Percentiles rank a stretch among this genome's conserved stretches.
Evolutionary conservation across 305 asterid genomes (phyloP).

Genomic region (Plantago lanceolata): DNA sequence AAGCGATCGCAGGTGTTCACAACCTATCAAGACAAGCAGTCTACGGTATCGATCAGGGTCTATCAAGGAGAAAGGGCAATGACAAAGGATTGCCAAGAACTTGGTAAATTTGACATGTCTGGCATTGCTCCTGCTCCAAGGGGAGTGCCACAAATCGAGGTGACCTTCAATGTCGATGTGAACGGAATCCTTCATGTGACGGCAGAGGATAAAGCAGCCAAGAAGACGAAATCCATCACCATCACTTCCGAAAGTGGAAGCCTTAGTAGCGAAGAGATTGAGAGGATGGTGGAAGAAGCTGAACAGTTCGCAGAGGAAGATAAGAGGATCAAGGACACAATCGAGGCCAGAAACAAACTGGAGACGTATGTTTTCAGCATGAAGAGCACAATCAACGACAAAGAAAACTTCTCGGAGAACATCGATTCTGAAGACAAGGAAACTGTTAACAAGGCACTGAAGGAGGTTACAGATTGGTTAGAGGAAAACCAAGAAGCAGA

Average conservation of each 20-base stretch:
- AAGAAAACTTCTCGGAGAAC: not conserved
- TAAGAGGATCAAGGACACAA: constrained; percentile 6
- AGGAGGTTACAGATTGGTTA: constrained; percentile 23
- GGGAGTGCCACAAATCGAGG: constrained; percentile 15
- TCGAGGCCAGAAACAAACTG: constrained; percentile 7
- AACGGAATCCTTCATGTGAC: constrained; percentile 9
- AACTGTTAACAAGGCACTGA: constrained; percentile 6
- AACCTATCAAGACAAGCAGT: constrained; percentile 12
- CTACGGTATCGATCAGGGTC: constrained; percentile 2
- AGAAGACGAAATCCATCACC: constrained; percentile 14
- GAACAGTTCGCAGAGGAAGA: constrained; percentile 16
- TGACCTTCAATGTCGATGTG: constrained; percentile 2
- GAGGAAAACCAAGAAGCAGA: constrained; percentile 33
- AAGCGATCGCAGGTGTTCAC: constrained; percentile 13
- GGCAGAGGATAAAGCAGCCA: constrained; percentile 12
- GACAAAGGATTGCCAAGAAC: constrained; percentile 8
- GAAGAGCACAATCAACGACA: constrained; percentile 2
- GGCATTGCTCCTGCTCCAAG: constrained; percentile 11
- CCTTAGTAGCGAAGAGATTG: constrained; percentile 3
- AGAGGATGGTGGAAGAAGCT: constrained; percentile 7
- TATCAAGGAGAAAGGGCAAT: constrained; percentile 17
- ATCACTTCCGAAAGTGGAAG: constrained; percentile 10
- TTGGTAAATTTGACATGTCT: constrained; percentile 10
- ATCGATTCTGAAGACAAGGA: constrained; percentile 13
- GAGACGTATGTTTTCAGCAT: constrained; percentile 9